Percentiles rank a stretch among this genome's conserved stretches.
Evolutionary conservation across 495 filamentous ascomycete genomes (phyloP).

Genomic region (Cercophora samala): DNA sequence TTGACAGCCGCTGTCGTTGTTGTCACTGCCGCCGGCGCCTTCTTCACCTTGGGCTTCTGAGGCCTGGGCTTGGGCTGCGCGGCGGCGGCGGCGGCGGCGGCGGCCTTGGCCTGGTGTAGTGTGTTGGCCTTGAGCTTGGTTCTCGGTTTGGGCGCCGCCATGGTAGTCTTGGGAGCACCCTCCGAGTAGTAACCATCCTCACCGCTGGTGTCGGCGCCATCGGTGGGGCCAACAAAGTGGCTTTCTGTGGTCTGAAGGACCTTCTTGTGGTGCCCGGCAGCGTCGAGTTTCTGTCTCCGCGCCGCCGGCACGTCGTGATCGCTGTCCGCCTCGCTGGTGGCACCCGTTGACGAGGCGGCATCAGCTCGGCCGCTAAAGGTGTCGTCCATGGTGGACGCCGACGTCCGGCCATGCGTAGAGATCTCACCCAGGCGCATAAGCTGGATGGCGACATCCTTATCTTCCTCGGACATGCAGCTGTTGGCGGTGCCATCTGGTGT

Average conservation of each 20-base stretch:
- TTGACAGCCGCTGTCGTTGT: slow-evolving; percentile 9
- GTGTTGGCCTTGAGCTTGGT: slow-evolving; percentile 41
- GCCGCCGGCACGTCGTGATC: slow-evolving; percentile 66
- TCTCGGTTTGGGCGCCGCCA: slow-evolving; percentile 39
- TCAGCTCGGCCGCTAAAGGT: slow-evolving; percentile 85
- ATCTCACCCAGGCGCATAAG: slow-evolving; percentile 92
- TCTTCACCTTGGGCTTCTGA: slow-evolving; percentile 42
- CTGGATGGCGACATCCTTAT: slow-evolving; percentile 95
- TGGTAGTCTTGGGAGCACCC: slow-evolving; percentile 32
- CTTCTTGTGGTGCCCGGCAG: slow-evolving; percentile 43
- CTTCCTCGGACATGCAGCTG: slow-evolving; percentile 95
- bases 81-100: slow-evolving; percentile 32
- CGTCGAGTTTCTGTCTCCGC: slow-evolving; percentile 60
- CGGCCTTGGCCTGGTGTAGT: slow-evolving; percentile 32
- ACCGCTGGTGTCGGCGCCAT: slow-evolving; percentile 71
- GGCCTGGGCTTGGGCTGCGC: slow-evolving; percentile 52
- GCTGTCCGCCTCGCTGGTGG: slow-evolving; percentile 72
- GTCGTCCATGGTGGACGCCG: slow-evolving; percentile 90
- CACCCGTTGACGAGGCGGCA: slow-evolving; percentile 75
- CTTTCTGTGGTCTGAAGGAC: slow-evolving; percentile 56
- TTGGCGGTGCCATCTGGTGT: slow-evolving; percentile 93
- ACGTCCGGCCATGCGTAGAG: slow-evolving; percentile 83
- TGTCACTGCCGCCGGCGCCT: slow-evolving; percentile 25
- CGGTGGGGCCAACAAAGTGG: slow-evolving; percentile 60
- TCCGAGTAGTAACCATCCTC: slow-evolving; percentile 64